Evolutionary conservation across 1,284 basidiomycete genomes (phyloP).

Genomic region (Pulveroboletus sp.): DNA sequence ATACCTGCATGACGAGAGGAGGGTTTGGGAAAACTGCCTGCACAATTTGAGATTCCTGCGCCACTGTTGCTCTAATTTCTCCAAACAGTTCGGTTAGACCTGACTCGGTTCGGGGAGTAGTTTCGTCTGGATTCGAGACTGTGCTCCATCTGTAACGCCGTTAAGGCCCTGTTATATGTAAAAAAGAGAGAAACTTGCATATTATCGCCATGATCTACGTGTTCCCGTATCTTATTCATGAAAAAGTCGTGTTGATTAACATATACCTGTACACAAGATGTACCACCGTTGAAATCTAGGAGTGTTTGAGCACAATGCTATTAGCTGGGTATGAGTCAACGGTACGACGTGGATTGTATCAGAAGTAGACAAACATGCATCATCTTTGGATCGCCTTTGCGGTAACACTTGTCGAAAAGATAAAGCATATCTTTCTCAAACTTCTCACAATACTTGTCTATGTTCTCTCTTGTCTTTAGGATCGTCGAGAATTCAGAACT

Average conservation of each 20-base stretch:
- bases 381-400: slow-evolving; percentile 97
- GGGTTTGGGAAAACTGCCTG: slow-evolving; percentile 99
- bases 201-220: slow-evolving; percentile 55
- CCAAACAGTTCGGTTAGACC: slow-evolving; percentile 81
- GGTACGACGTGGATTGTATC: background rate
- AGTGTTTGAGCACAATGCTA: slow-evolving; percentile 97
- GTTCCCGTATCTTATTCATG: slow-evolving; percentile 82
- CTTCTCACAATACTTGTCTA: slow-evolving; percentile 96
- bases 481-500: slow-evolving; percentile 27
- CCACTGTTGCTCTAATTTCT: slow-evolving; percentile 90
- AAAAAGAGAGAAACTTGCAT: slow-evolving; percentile 51
- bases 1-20: slow-evolving; percentile 97
- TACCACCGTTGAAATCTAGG: slow-evolving; percentile 96
- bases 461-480: slow-evolving; percentile 73
- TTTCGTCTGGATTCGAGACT: slow-evolving; percentile 78
- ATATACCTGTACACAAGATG: slow-evolving; percentile 96
- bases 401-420: slow-evolving; percentile 93
- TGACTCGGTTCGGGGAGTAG: slow-evolving; percentile 78
- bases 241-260: slow-evolving; percentile 99
- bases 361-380: slow-evolving; percentile 82
- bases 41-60: slow-evolving; percentile 96
- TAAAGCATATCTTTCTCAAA: slow-evolving; percentile 99
- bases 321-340: slow-evolving; percentile 14
- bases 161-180: slow-evolving; percentile 9
- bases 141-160: slow-evolving; percentile 69